A percentile compares a stretch with the other conserved stretches of the same genome.
Evolutionary conservation across 306 rosid genomes (phyloP).

Genomic region (Albizia julibrissin): DNA sequence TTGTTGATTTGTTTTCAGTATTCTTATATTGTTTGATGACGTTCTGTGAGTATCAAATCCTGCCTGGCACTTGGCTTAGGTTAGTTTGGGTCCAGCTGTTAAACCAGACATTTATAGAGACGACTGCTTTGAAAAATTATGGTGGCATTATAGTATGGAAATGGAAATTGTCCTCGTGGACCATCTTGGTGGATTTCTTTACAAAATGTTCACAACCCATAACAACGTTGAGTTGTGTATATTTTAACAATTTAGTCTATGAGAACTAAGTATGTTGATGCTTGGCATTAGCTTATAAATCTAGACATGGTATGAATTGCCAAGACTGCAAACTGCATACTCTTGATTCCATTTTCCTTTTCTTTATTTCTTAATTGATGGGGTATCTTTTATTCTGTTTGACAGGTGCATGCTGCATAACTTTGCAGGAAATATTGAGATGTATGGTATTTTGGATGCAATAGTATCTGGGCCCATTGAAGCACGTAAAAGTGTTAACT

Average conservation of each 20-base stretch:
- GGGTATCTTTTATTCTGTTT: constrained; percentile 29
- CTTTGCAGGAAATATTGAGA: constrained; percentile 86
- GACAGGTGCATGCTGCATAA: constrained; percentile 98
- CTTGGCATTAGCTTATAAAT: constrained; percentile 5
- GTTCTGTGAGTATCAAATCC: not conserved
- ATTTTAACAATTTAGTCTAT: not conserved
- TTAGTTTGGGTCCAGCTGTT: not conserved
- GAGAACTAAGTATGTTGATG: not conserved
- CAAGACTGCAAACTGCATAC: constrained; percentile 23
- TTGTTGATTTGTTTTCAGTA: not conserved
- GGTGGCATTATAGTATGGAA: not conserved
- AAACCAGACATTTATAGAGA: constrained; percentile 25
- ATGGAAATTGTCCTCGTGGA: constrained; percentile 24
- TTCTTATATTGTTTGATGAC: constrained; percentile 11
- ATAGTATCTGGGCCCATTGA: constrained; percentile 87
- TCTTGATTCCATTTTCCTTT: constrained; percentile 19
- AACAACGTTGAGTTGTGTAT: constrained; percentile 7
- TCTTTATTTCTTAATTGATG: constrained; percentile 11
- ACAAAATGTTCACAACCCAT: not conserved
- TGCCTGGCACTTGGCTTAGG: constrained; percentile 5
- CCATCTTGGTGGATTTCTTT: constrained; percentile 18
- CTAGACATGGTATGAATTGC: not conserved
- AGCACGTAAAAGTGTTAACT: constrained; percentile 71
- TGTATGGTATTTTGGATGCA: constrained; percentile 81
- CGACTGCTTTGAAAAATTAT: constrained; percentile 20